These are phyloP conservation scores for Penicillium pancosmium DNA, from an alignment of 495 filamentous ascomycete species.

Conservation along the genomic window DNA sequence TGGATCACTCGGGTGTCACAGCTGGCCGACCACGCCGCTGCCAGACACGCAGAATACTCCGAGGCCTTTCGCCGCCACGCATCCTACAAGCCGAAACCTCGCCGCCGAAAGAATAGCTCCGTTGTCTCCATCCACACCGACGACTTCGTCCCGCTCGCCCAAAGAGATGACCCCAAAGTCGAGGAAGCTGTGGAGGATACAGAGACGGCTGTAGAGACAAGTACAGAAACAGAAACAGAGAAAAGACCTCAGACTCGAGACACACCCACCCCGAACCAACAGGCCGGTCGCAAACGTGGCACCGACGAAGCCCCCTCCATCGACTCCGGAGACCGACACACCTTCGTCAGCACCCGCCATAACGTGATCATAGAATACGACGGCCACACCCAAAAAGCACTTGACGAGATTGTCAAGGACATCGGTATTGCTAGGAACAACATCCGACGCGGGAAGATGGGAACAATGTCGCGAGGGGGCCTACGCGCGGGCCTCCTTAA, in stretches of 20 bases:
- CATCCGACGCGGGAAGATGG: constrained; percentile 74
- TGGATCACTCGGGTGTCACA: constrained; percentile 72
- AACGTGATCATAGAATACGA: constrained; percentile 92
- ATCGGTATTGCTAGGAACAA: constrained; percentile 80
- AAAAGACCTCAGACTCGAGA: constrained; percentile 10
- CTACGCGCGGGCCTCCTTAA: constrained; percentile 24
- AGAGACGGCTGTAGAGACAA: too few relatives aligned
- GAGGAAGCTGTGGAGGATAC: constrained; percentile 17
- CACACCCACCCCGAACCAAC: constrained; percentile 17
- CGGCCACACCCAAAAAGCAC: constrained; percentile 75
- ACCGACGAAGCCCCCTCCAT: constrained; percentile 33
- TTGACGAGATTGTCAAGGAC: constrained; percentile 78
- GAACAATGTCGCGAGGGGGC: constrained; percentile 29
- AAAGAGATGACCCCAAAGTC: constrained; percentile 18
- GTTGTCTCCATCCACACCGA: constrained; percentile 51
- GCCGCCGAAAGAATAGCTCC: constrained; percentile 47
- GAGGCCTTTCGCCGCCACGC: constrained; percentile 42
- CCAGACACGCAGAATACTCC: constrained; percentile 68
- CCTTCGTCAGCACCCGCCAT: constrained; percentile 68
- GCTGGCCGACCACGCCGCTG: constrained; percentile 66
- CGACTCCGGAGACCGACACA: constrained; percentile 39
- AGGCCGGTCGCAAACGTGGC: constrained; percentile 33
- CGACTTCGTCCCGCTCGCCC: constrained; percentile 26
- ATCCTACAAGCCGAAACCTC: constrained; percentile 26
- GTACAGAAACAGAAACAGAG: background rate